These are phyloP conservation scores for Leccinum angustisporum DNA, from an alignment of 1,284 basidiomycete genomes.

Conservation along the genomic window DNA sequence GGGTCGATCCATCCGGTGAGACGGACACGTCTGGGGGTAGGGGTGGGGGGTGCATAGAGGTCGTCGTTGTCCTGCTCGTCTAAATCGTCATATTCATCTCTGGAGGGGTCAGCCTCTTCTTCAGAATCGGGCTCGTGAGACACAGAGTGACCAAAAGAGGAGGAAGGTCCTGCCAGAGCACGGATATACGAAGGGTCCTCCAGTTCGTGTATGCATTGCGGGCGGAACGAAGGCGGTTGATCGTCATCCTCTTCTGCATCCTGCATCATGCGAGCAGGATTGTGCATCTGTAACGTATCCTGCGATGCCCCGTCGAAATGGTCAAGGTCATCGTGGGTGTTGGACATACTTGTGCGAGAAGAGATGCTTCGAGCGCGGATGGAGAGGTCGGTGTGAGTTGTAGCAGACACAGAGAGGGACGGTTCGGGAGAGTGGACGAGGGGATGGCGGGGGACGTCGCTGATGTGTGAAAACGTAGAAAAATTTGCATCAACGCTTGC, in stretches of 20 bases:
- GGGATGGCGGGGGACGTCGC: slow-evolving; percentile 34
- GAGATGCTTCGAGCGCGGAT: slow-evolving; percentile 30
- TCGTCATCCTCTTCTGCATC: slow-evolving; percentile 24
- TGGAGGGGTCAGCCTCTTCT: neutral
- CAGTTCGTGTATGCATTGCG: slow-evolving; percentile 53
- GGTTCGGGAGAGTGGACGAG: slow-evolving; percentile 35
- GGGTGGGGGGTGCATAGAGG: slow-evolving; percentile 14
- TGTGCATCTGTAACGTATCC: slow-evolving; percentile 21
- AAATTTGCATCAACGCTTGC: slow-evolving; percentile 1
- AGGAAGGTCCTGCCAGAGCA: slow-evolving; percentile 15
- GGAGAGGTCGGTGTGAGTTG: slow-evolving; percentile 37
- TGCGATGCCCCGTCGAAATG: slow-evolving; percentile 17
- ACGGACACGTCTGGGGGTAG: slow-evolving; percentile 39
- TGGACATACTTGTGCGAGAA: slow-evolving; percentile 37
- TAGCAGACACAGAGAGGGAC: slow-evolving; percentile 39
- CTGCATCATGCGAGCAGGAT: slow-evolving; percentile 16
- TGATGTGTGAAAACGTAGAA: slow-evolving; percentile 27
- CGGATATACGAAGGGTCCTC: slow-evolving; percentile 42
- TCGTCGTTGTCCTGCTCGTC: slow-evolving; percentile 14
- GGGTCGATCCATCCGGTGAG: slow-evolving; percentile 52
- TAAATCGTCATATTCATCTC: neutral
- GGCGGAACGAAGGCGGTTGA: slow-evolving; percentile 20
- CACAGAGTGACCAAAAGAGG: slow-evolving; percentile 8
- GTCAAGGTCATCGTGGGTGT: slow-evolving; percentile 15
- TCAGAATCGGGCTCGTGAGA: neutral